Evolutionary conservation across 2,329 filamentous ascomycete genomes (phyloP).

Genomic region (Thelonectria olida): DNA sequence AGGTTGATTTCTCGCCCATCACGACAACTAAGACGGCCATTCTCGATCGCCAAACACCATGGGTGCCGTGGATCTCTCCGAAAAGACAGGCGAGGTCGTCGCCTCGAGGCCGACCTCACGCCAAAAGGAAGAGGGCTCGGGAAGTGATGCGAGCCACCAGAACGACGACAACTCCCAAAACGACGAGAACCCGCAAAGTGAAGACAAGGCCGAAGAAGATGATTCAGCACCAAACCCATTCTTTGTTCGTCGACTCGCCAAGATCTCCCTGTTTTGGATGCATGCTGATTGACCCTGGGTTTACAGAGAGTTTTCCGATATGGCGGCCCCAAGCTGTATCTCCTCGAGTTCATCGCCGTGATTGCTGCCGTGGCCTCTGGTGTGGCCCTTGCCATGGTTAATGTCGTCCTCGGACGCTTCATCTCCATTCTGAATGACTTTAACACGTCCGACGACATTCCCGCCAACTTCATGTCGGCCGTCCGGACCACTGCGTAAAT

Average conservation of each 20-base stretch:
- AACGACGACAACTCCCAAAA: background rate
- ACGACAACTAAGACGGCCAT: background rate
- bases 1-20: background rate
- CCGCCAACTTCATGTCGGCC: slow-evolving; percentile 32
- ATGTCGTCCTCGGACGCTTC: slow-evolving; percentile 41
- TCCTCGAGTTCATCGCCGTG: slow-evolving; percentile 34
- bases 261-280: background rate
- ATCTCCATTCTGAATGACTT: slow-evolving; percentile 36
- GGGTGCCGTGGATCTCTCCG: background rate
- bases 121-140: background rate
- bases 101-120: background rate
- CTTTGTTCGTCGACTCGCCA: background rate
- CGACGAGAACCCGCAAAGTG: background rate
- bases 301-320: slow-evolving; percentile 39
- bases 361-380: slow-evolving; percentile 39
- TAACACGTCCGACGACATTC: slow-evolving; percentile 6
- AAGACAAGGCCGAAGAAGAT: background rate
- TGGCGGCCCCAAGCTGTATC: slow-evolving; percentile 31
- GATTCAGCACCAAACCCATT: background rate
- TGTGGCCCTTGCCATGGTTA: slow-evolving; percentile 40
- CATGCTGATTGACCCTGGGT: background rate
- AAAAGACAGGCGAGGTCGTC: slow-evolving; percentile 1
- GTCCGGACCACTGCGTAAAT: slow-evolving; percentile 16
- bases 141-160: background rate
- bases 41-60: slow-evolving; percentile 3